phyloP scores from a whole-genome alignment of 768 basidiomycete species.

The Mycena belliarum region DNA sequence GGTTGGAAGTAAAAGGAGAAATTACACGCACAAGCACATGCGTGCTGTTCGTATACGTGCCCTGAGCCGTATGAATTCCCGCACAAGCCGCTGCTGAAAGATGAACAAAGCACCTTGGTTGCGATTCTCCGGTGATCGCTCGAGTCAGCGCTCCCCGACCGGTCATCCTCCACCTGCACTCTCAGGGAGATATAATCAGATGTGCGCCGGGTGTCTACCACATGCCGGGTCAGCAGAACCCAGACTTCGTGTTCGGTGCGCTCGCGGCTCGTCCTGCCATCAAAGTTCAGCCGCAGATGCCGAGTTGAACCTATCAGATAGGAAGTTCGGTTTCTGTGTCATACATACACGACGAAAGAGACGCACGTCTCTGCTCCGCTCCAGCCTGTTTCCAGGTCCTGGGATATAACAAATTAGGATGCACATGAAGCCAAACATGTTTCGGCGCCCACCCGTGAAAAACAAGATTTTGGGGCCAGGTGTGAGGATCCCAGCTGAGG shows the following conservation, averaged over 20 bases:
- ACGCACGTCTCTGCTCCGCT: conserved; percentile 32
- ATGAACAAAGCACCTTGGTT: conserved; percentile 33
- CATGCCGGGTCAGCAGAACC: conserved; percentile 81
- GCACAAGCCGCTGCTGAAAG: not conserved
- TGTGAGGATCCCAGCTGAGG: conserved; percentile 80
- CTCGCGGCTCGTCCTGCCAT: conserved; percentile 22
- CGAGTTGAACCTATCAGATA: conserved; percentile 37
- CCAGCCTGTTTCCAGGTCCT: conserved; percentile 48
- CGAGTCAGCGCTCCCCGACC: conserved; percentile 26
- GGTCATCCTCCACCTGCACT: conserved; percentile 48
- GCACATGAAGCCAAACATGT: not conserved
- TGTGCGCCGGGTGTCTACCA: conserved; percentile 55
- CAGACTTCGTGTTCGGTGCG: conserved; percentile 61
- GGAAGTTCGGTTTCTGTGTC: not conserved
- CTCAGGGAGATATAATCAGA: conserved; percentile 71
- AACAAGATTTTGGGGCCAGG: conserved; percentile 48
- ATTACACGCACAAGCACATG: conserved; percentile 43
- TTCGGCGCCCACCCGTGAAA: conserved; percentile 66
- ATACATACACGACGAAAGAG: not conserved
- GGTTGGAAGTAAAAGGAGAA: not conserved
- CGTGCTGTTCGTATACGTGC: conserved; percentile 54
- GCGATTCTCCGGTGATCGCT: conserved; percentile 35
- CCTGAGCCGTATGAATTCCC: conserved; percentile 29
- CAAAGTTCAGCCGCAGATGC: conserved; percentile 43
- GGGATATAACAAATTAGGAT: conserved; percentile 17